Evolutionary conservation across 2,329 filamentous ascomycete species (phyloP).

Genomic region (Plenodomus biglobosus): DNA sequence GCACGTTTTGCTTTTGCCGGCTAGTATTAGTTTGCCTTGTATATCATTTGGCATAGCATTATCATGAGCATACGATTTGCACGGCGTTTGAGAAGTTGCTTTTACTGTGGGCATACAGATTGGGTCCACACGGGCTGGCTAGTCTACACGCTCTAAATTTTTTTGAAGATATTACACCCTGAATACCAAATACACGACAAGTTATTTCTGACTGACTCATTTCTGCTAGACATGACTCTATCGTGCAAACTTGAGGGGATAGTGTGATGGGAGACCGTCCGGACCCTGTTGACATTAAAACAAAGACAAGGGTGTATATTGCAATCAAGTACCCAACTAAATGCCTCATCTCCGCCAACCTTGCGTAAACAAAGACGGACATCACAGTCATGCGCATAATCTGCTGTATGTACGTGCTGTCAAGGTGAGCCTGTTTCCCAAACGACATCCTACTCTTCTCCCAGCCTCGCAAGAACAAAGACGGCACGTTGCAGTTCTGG

Average conservation of each 20-base stretch:
- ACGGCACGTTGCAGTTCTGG: not conserved
- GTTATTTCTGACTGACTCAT: not conserved
- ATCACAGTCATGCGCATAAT: not conserved
- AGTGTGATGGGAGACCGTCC: not conserved
- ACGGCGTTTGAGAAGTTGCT: constrained; percentile 5
- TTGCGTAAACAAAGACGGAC: not conserved
- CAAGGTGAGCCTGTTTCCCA: not conserved
- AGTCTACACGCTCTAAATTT: not conserved
- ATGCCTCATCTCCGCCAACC: not conserved
- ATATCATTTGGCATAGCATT: constrained; percentile 8
- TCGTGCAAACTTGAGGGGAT: not conserved
- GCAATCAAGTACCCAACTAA: not conserved
- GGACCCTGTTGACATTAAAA: not conserved
- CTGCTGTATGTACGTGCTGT: not conserved
- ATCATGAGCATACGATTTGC: constrained; percentile 5
- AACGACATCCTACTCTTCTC: not conserved
- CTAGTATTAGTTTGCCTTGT: constrained; percentile 11
- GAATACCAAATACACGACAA: not conserved
- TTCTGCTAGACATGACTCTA: too few species aligned
- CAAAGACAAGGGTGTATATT: not conserved
- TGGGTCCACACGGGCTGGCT: too few species aligned
- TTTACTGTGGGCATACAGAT: not conserved
- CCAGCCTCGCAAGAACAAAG: not conserved
- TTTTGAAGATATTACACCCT: not conserved
- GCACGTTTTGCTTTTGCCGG: constrained; percentile 44